A percentile compares a stretch with the other conserved stretches of the same genome.
Conservation (phyloP, 441 rosid species). For the Theobroma grandiflorum region DNA sequence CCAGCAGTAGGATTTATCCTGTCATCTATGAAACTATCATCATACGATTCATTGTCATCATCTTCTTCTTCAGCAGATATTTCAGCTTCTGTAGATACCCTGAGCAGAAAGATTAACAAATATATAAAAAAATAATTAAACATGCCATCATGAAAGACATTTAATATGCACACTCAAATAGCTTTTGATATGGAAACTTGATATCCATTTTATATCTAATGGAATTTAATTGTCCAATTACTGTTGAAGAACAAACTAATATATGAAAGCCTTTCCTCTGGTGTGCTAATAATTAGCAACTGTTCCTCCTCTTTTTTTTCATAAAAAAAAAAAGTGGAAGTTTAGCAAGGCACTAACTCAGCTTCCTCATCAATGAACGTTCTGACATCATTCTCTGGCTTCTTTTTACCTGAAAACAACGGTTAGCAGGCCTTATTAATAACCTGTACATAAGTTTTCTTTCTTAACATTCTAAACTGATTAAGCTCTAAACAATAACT, state of each 20-base stretch:
- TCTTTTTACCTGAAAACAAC: slow-evolving; percentile 64
- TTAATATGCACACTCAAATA: neutral
- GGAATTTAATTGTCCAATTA: neutral
- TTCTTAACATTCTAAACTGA: slow-evolving; percentile 6
- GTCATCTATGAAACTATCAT: slow-evolving; percentile 93
- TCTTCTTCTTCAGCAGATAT: slow-evolving; percentile 73
- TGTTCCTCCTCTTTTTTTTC: neutral
- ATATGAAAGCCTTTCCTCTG: neutral
- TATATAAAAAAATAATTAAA: neutral
- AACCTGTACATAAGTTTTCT: slow-evolving; percentile 17
- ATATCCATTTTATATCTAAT: neutral
- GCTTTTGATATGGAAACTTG: neutral
- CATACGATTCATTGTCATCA: slow-evolving; percentile 59
- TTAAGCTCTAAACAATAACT: neutral
- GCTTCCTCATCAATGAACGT: slow-evolving; percentile 89
- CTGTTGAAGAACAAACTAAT: neutral
- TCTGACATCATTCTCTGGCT: slow-evolving; percentile 43
- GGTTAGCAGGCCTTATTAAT: slow-evolving; percentile 26
- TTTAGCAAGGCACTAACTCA: slow-evolving; percentile 65
- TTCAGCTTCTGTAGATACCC: slow-evolving; percentile 86
- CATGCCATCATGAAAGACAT: neutral
- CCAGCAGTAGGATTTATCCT: slow-evolving; percentile 60
- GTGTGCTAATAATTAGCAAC: neutral
- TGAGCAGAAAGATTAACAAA: slow-evolving; percentile 34
- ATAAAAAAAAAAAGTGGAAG: neutral